Percentiles rank a stretch among this genome's conserved stretches.
phyloP scores from a whole-genome alignment of 768 basidiomycete species.

The Suillus luteus region DNA sequence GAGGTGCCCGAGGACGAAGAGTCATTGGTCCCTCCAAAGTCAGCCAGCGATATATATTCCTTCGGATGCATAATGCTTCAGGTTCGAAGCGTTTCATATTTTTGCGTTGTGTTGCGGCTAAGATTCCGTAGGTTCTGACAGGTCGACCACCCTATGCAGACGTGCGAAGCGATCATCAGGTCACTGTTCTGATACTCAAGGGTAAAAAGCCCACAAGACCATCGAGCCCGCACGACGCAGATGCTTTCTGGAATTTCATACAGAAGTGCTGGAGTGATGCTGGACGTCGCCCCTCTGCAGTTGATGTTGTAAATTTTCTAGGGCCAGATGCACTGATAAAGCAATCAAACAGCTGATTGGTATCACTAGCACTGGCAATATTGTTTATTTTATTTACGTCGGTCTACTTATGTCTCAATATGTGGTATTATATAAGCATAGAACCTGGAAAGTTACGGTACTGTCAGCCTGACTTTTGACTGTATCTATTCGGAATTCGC shows the following conservation, averaged over 20 bases:
- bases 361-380: too few relatives aligned
- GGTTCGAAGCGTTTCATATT: slow-evolving; percentile 11
- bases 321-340: background rate
- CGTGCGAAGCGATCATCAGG: slow-evolving; percentile 23
- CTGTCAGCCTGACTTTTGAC: too few relatives aligned
- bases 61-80: slow-evolving; percentile 33
- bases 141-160: slow-evolving; percentile 29
- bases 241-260: slow-evolving; percentile 26
- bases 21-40: background rate
- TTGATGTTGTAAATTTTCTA: slow-evolving; percentile 17
- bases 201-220: slow-evolving; percentile 17
- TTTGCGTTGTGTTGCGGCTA: background rate
- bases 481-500: background rate
- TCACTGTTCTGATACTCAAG: slow-evolving; percentile 24
- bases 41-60: slow-evolving; percentile 27
- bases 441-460: too few relatives aligned
- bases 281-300: slow-evolving; percentile 21
- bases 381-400: too few relatives aligned
- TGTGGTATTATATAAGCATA: too few relatives aligned
- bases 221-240: slow-evolving; percentile 20
- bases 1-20: slow-evolving; percentile 21
- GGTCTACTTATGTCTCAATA: too few relatives aligned
- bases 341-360: background rate
- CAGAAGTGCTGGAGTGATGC: slow-evolving; percentile 25
- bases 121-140: slow-evolving; percentile 20